Evolutionary conservation across 2,329 filamentous ascomycete species (phyloP).

Genomic region (Plenodomus tracheiphilus): DNA sequence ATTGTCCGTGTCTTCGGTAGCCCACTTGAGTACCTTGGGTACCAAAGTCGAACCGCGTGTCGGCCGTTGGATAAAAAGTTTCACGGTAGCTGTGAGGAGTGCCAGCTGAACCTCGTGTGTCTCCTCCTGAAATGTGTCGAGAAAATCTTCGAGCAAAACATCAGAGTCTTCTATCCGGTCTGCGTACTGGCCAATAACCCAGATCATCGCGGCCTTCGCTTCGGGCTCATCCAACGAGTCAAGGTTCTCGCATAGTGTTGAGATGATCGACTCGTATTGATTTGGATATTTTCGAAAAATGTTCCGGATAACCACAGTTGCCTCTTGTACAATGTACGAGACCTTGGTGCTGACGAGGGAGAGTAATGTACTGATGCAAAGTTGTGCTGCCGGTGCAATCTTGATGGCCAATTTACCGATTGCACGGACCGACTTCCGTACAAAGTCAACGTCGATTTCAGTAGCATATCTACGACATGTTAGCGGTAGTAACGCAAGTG

Average conservation of each 20-base stretch:
- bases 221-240: constrained; percentile 97
- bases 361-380: constrained; percentile 90
- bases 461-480: constrained; percentile 69
- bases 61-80: constrained; percentile 94
- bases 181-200: constrained; percentile 98
- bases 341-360: constrained; percentile 97
- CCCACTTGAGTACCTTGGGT: constrained; percentile 95
- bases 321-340: constrained; percentile 98
- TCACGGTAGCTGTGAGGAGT: constrained; percentile 92
- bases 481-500: neutral
- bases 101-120: constrained; percentile 94
- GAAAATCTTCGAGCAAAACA: constrained; percentile 88
- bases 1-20: constrained; percentile 98
- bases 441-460: constrained; percentile 98
- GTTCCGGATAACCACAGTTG: constrained; percentile 96
- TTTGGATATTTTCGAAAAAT: constrained; percentile 99
- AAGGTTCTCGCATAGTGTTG: constrained; percentile 91
- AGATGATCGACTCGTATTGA: constrained; percentile 97
- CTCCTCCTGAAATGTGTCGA: constrained; percentile 92
- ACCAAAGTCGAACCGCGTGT: constrained; percentile 93
- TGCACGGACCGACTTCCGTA: constrained; percentile 93
- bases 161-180: constrained; percentile 97
- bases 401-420: constrained; percentile 99
- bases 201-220: constrained; percentile 97
- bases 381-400: constrained; percentile 88